Evolutionary conservation across 2,329 filamentous ascomycete genomes (phyloP), one percentile per base, ranked within the genome.

Genomic region (Boeremia lycopersici): DNA sequence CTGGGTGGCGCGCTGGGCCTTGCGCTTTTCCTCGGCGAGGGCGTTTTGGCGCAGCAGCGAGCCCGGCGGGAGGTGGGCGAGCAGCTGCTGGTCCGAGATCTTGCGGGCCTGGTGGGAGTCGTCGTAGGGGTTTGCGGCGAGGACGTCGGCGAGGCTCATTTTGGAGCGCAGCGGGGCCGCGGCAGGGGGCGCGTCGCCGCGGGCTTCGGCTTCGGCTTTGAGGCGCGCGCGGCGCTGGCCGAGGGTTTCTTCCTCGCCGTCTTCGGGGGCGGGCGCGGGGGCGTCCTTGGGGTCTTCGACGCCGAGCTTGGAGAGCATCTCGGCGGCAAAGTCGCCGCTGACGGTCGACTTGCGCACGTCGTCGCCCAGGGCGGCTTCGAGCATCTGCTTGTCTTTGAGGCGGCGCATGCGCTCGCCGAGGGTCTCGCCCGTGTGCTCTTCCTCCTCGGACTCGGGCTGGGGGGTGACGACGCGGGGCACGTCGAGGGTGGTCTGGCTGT

Each of bases 211-310:
- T 73, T 89, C 87, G 25, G 86, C 86, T 70, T 92, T 89, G 1
- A 95, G 79, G 25, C 90, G 84, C 26, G 85, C 86, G 0, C 89
- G 86, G 10, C 90, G 86, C 72, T 93, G 89, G 9, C 89, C 90
- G 0, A 95, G 79, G 0, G 90, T 93, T 70, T 95, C 90, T 63
- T 91, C 88, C 61, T 87, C 88, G 15, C 66, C 71, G 4, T 66
- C 63, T 28, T 41, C 48, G 12, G 43, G 46, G 6, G 49, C 48
- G 3, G 63, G 57, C 6, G 63, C 68, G 6, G 63, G 52, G 12
- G 67, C 64, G 35, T 67, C 64, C 15, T 70, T 66, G 2, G 61
- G 48, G 48, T 13, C 61, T 53, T 66, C 63, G 7, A 63, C 64
- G 9, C 72, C 74, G 13, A 76, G 64, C 36, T 73, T 72, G 59